Evolutionary conservation across 1,284 basidiomycete genomes (phyloP), one percentile per base, ranked within the genome.

Genomic region (Sutorius eximius): DNA sequence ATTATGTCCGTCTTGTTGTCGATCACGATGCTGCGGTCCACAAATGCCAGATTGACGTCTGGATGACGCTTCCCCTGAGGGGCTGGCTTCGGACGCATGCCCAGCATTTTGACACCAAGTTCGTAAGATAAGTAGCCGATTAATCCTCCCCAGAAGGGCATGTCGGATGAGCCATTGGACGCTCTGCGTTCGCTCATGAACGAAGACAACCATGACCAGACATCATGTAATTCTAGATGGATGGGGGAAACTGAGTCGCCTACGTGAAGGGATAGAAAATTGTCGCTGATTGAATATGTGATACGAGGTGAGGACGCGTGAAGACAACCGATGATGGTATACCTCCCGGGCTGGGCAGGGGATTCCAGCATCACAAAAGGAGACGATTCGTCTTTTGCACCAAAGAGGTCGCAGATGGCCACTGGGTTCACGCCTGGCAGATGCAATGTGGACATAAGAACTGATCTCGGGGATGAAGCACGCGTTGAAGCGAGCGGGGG

Each of bases 121-220:
- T 91, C 89, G 62, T 91, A 91, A 64, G 85, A 87, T 47, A 91
- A 70, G 55, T 79, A 82, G 8, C 89, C 89, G 24, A 89, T 70
- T 15, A 91, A 71, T 22, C 89, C 89, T 44, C 88, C 89, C 88
- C 89, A 91, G 65, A 91, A 91, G 0, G 89, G 89, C 33, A 83
- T 67, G 9, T 79, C 74, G 9, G 74, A 60, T 45, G 66, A 64
- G 6, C 88, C 87, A 20, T 73, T 74, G 18, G 61, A 52, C 5
- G 77, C 80, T 54, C 73, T 77, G 48, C 72, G 75, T 24, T 71
- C 58, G 36, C 72, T 76, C 84, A 90, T 88, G 70, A 86, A 90
- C n/a, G 72, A 67, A 24, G 80, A 75, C 20, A 90, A 70, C 87
- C 87, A 91, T 34, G 80, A 72, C 89, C 89, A 91, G 29, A 89